These are phyloP conservation scores for Phaeophleospora eucalypticola DNA, from an alignment of 2,329 filamentous ascomycete species.

Conservation along the genomic window DNA sequence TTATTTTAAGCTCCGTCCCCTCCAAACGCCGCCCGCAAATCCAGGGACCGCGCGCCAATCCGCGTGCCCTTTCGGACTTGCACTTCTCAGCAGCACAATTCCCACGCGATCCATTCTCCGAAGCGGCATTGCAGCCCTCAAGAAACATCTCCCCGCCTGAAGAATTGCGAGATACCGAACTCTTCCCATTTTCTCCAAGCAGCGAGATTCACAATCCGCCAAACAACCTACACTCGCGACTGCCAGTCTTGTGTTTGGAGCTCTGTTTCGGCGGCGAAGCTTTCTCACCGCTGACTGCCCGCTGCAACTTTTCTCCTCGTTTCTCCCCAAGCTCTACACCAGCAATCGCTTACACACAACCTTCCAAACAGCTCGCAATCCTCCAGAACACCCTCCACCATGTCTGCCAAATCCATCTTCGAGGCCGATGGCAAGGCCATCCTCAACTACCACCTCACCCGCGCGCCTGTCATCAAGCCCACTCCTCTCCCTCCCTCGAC, in stretches of 20 bases:
- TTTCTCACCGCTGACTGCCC: slow-evolving; percentile 4
- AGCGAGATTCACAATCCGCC: too few relatives aligned
- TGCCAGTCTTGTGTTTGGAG: too few relatives aligned
- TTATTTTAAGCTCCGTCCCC: not conserved
- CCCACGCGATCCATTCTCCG: not conserved
- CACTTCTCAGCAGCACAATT: slow-evolving; percentile 1
- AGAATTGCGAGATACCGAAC: too few relatives aligned
- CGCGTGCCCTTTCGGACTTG: not conserved
- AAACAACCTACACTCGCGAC: too few relatives aligned
- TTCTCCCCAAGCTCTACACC: not conserved
- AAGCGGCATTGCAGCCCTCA: not conserved
- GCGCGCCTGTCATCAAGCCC: slow-evolving; percentile 95
- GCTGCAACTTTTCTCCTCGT: not conserved
- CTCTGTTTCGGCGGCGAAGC: too few relatives aligned
- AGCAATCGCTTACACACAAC: slow-evolving; percentile 23
- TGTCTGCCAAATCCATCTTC: slow-evolving; percentile 95
- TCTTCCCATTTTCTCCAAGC: too few relatives aligned
- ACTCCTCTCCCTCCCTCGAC: slow-evolving; percentile 79
- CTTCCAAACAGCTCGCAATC: slow-evolving; percentile 3
- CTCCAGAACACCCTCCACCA: slow-evolving; percentile 42
- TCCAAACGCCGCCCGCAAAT: not conserved
- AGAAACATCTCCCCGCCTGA: too few relatives aligned
- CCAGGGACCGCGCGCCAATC: not conserved
- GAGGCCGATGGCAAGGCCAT: slow-evolving; percentile 99
- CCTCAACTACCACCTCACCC: slow-evolving; percentile 99